Evolutionary conservation across 2,329 filamentous ascomycete species (phyloP), one percentile per base, ranked within the genome.

Genomic region (Blumeriella jaapii): DNA sequence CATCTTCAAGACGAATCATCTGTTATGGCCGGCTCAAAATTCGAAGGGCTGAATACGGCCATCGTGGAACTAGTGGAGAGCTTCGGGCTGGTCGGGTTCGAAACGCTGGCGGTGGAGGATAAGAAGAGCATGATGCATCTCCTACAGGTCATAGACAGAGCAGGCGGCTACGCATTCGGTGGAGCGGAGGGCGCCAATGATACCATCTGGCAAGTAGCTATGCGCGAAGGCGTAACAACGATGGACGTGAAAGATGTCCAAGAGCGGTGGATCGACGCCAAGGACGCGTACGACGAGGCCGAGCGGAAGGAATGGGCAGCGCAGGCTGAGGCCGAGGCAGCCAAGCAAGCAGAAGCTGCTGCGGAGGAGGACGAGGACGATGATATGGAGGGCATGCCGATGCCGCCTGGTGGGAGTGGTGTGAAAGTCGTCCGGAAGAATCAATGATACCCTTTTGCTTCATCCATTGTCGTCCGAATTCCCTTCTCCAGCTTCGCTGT

Each of bases 61-160:
- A 81, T 98, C 28, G 77, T 89, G 12, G 76, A 82, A 24, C 65
- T 98, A 29, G 82, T 98, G 22, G 82, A 93, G 53, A 83, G 81
- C 52, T 96, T 95, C 56, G 80, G 82, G 0, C 69, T 98, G 3
- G 86, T 98, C 2, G 75, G 77, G 0, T 98, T 94, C 54, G 87
- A 96, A 56, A 93, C 93, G 1, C 64, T 98, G 18, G 87, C 91
- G 0, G 86, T 98, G 1, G 91, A 98, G 60, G 91, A 98, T 55
- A 95, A 94, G 59, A 83, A 81, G 61, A 93, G 83, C 55, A 95
- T 98, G 86, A 93, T 93, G 74, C 78, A 82, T 49, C 66, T 98
- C 3, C 64, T 98, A 33, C 76, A 82, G 29, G 79, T 89, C 1
- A 87, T 98, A 53, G 91, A 98, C 57, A 74, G 91, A 26, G 89